Conservation (phyloP, 2,329 filamentous ascomycete species). For the Apiospora saccharicola region DNA sequence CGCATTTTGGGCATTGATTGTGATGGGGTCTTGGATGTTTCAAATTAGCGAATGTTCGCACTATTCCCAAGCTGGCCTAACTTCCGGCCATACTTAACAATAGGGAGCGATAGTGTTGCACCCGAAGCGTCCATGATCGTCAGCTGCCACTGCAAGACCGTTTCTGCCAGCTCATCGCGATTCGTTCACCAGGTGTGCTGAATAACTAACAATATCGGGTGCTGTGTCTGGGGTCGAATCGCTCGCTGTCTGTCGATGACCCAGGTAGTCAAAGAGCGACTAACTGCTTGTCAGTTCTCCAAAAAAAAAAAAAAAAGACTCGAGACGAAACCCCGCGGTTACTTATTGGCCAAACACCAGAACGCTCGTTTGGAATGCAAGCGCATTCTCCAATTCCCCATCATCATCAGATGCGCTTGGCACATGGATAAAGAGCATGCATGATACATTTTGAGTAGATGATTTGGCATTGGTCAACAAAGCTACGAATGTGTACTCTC, state of each 20-base stretch:
- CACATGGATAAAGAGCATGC: conserved; percentile 15
- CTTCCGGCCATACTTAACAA: conserved; percentile 16
- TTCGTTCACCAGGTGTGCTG: neutral
- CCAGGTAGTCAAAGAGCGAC: neutral
- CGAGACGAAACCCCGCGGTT: conserved; percentile 16
- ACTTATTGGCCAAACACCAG: conserved; percentile 5
- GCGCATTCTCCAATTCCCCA: conserved; percentile 21
- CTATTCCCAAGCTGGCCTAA: conserved; percentile 33
- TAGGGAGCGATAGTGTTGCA: conserved; percentile 13
- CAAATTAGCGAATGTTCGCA: conserved; percentile 38
- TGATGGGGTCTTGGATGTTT: conserved; percentile 40
- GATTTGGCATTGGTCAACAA: conserved; percentile 12
- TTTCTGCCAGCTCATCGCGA: conserved; percentile 18
- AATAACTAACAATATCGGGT: neutral
- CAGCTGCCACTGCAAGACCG: conserved; percentile 16
- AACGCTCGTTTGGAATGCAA: conserved; percentile 12
- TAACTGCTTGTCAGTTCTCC: neutral
- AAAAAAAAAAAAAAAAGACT: conserved; percentile 11
- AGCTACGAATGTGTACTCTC: neutral
- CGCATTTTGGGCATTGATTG: conserved; percentile 39
- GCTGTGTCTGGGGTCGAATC: neutral
- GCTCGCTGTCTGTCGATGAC: neutral
- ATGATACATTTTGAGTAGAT: conserved; percentile 6
- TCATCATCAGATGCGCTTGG: conserved; percentile 9
- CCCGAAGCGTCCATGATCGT: conserved; percentile 19